phyloP scores from a whole-genome alignment of 345 rosid genomes.

The Heritiera fomes region DNA sequence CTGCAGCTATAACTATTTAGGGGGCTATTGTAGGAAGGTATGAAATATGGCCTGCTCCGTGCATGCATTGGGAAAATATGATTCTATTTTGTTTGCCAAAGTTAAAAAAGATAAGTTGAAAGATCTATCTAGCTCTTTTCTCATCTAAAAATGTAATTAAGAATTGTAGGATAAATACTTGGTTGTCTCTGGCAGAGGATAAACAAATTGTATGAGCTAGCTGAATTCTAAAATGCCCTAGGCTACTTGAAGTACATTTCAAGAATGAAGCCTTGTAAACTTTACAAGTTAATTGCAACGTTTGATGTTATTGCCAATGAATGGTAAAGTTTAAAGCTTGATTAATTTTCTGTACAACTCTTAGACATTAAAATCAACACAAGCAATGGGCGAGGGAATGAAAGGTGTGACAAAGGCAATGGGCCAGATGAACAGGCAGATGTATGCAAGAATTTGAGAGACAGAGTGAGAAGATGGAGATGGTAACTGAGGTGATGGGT shows the following conservation, averaged over 20 bases:
- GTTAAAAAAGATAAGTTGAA: not conserved
- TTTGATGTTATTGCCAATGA: not conserved
- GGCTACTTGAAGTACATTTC: not conserved
- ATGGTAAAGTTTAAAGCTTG: not conserved
- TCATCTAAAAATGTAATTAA: not conserved
- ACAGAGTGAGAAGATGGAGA: conserved; percentile 84
- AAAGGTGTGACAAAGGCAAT: conserved; percentile 81
- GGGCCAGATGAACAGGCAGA: conserved; percentile 83
- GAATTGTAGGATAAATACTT: not conserved
- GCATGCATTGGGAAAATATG: not conserved
- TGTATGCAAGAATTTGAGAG: conserved; percentile 80
- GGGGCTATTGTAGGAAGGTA: not conserved
- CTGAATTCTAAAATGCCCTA: not conserved
- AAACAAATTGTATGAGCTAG: not conserved
- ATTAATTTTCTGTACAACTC: not conserved
- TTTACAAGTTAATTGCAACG: not conserved
- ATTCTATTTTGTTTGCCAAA: not conserved
- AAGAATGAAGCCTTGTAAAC: not conserved
- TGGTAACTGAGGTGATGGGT: conserved; percentile 75
- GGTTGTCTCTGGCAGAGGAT: not conserved
- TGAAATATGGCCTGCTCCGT: conserved; percentile 4
- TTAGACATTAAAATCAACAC: conserved; percentile 75
- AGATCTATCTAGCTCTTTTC: not conserved
- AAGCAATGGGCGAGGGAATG: conserved; percentile 88
- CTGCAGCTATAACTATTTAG: not conserved